Evolutionary conservation across 2,329 filamentous ascomycete species (phyloP), one percentile per base, ranked within the genome.

Genomic region (Lasiodiplodia citricola): DNA sequence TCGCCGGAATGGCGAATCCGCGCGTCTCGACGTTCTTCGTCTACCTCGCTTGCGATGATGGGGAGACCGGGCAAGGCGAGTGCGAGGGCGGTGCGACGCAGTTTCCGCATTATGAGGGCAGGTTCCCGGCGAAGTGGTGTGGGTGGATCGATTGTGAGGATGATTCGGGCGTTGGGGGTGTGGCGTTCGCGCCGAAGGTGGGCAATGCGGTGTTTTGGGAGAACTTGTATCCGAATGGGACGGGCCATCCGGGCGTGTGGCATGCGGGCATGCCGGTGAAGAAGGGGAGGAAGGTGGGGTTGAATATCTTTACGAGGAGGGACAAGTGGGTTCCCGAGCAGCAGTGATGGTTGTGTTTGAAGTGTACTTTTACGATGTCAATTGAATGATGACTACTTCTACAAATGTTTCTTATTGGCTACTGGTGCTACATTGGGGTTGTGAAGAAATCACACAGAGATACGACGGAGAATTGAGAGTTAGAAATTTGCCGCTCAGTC

Each of bases 131-230:
- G 0, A 23, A 11, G 5, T 85, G 83, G 83, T 85, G 83, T 70
- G 70, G 70, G 10, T 82, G 82, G 65, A 69, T 86, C 38, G 83
- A 86, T 70, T 86, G 84, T 72, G 55, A 58, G 35, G 84, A 86
- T 64, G 82, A 82, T 71, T 78, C 80, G 47, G 83, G 80, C 75
- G 83, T 84, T 13, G 76, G 76, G 16, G 83, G 84, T 6, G 77
- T 84, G n/a, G 84, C 84, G 2, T 85, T 86, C 66, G 78, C 80
- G 2, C 83, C 84, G 0, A 69, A 84, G 1, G 80, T 81, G 38
- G 83, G 84, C 4, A 85, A 84, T 66, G 83, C 82, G 0, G 79
- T 86, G 4, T 86, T 82, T 71, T 86, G 83, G 83, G 80, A 81
- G 70, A 85, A 86, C 67, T 66, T 86, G 71, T 71, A 77, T 2